phyloP scores from a whole-genome alignment of 768 basidiomycete species.

The Boletus sp. region DNA sequence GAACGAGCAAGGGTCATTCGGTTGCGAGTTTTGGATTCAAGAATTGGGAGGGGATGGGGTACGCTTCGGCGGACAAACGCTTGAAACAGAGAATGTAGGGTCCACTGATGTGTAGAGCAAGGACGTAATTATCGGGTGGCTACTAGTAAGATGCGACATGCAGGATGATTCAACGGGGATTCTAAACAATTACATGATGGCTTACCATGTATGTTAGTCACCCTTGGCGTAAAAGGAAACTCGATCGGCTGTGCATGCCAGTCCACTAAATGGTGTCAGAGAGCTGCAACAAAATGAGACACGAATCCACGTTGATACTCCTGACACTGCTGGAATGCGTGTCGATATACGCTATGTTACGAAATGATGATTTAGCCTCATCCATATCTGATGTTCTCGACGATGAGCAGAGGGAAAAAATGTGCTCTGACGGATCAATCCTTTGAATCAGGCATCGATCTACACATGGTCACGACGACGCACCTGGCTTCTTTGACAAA shows the following conservation, averaged over 20 bases:
- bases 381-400: neutral
- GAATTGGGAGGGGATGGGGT: slow-evolving; percentile 9
- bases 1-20: slow-evolving; percentile 11
- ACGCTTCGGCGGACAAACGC: slow-evolving; percentile 47
- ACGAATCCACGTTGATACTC: slow-evolving; percentile 33
- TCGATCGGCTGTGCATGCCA: slow-evolving; percentile 26
- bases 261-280: slow-evolving; percentile 35
- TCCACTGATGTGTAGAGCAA: slow-evolving; percentile 44
- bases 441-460: neutral
- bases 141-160: slow-evolving; percentile 9
- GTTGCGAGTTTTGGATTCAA: neutral
- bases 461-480: neutral
- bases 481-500: slow-evolving; percentile 9
- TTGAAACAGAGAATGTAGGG: slow-evolving; percentile 51
- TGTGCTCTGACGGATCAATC: slow-evolving; percentile 2
- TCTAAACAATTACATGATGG: no score
- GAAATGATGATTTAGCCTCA: neutral
- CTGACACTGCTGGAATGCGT: slow-evolving; percentile 3
- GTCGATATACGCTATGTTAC: slow-evolving; percentile 3
- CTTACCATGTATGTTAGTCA: no score
- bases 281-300: slow-evolving; percentile 32
- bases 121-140: slow-evolving; percentile 32
- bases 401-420: slow-evolving; percentile 8
- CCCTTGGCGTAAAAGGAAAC: no score
- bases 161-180: no score